Base-by-base conservation (phyloP, 495 filamentous ascomycete genomes). In the Talaromyces proteolyticus region DNA sequence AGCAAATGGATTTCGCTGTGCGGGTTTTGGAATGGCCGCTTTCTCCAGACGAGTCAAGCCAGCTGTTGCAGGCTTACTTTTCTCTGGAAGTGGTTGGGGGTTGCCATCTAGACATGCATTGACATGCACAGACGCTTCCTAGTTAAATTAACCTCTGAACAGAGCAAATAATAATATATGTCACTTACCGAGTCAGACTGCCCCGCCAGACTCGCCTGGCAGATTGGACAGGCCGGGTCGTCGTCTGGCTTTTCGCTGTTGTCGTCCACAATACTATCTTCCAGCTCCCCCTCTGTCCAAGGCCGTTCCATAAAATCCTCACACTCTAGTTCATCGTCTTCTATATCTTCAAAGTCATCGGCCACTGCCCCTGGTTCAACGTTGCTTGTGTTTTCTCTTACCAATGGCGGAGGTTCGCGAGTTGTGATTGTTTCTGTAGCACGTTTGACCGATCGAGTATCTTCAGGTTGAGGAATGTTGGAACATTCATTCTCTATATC, bases 61-160 rank as follows among this genome's bases (percentile, higher is more conserved):
- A 8, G 53, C 45, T 3, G 60, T 44, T 1, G 22, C 17, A 6
- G 52, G 24, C 2, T 48, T 58, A 26, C 57, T 44, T 16, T 54
- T 57, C 11, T 53, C 45, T 25, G 77, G 70, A 18, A 83, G 51
- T 6, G 78, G 75, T 42, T 74, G 67, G 12, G 82, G 74, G 46
- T 85, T 86, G 0, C 89, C 89, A 67, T 99, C 93, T 11, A 99
- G 70, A 68, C 93, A 99, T 34, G 81, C 78, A 61, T 99, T 99
- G 50, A 97, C 93, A 63, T 99, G 93, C 6, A 75, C 54, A 7
- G 78, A 76, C 17, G 72, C 68, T 25, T 76, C 80, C 72, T 69
- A 65, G 68, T 20, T 4, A 29, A 14, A 49, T 67, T 14, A 68
- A 53, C 6, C 29, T 10, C 25, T 36, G 11, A 37, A 24, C 22